Percentiles rank a stretch among this genome's conserved stretches.
Conservation (phyloP, 2,329 filamentous ascomycete genomes). For the Geosmithia morbida region DNA sequence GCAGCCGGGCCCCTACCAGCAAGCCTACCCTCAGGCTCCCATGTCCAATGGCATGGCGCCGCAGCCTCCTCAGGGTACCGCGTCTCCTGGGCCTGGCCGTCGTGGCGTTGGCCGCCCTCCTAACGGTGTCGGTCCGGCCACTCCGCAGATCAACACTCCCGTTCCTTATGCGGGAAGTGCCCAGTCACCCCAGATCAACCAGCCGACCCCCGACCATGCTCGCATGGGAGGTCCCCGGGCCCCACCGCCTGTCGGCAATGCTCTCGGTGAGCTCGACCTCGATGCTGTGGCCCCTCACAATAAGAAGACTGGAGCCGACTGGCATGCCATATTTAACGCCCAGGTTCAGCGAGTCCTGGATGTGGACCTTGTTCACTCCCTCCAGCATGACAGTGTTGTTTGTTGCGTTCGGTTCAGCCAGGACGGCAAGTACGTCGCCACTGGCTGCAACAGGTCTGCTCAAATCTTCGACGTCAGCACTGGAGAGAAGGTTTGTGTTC, state of each 20-base stretch:
- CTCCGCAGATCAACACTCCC: constrained; percentile 81
- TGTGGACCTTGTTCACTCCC: constrained; percentile 84
- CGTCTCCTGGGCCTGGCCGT: constrained; percentile 65
- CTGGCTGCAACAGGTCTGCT: constrained; percentile 96
- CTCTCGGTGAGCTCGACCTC: constrained; percentile 73
- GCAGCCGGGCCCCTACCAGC: constrained; percentile 45
- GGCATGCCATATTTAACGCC: constrained; percentile 96
- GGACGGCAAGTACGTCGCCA: constrained; percentile 91
- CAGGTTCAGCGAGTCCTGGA: constrained; percentile 79
- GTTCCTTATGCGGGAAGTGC: constrained; percentile 73
- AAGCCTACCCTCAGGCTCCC: constrained; percentile 46
- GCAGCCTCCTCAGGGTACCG: constrained; percentile 71
- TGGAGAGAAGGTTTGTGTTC: constrained; percentile 74
- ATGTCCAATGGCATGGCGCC: constrained; percentile 56
- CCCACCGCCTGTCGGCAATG: constrained; percentile 37
- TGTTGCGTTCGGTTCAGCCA: constrained; percentile 96
- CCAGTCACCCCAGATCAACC: constrained; percentile 75
- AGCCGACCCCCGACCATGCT: constrained; percentile 60
- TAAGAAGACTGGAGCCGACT: constrained; percentile 82
- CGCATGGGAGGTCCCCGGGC: constrained; percentile 36
- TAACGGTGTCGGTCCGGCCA: constrained; percentile 54
- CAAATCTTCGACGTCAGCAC: constrained; percentile 92
- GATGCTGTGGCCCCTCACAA: constrained; percentile 73
- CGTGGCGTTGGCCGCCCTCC: constrained; percentile 54
- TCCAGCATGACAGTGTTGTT: constrained; percentile 89